These are phyloP conservation scores for Fusarium humuli DNA, from an alignment of 2,329 filamentous ascomycete species.

Conservation along the genomic window DNA sequence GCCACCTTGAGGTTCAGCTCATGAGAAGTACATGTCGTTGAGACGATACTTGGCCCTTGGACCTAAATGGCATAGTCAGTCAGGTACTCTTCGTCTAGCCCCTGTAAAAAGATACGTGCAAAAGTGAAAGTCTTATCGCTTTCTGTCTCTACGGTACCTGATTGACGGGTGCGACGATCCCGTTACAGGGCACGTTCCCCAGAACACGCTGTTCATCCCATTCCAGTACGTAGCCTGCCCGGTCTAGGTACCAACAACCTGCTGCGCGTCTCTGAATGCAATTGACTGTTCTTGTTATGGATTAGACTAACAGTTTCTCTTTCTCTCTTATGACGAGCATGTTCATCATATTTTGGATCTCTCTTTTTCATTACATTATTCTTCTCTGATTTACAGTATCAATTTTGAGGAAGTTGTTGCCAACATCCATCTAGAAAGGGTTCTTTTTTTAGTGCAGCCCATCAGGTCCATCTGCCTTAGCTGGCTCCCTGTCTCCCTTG, in stretches of 20 bases:
- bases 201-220: conserved; percentile 41
- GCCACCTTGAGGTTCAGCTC: neutral
- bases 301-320: neutral
- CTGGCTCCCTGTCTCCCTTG: conserved; percentile 13
- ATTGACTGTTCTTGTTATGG: conserved; percentile 5
- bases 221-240: conserved; percentile 15
- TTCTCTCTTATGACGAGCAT: neutral
- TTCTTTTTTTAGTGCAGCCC: conserved; percentile 21
- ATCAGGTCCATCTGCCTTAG: conserved; percentile 15
- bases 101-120: conserved; percentile 22
- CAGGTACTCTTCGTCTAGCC: conserved; percentile 16
- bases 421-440: neutral
- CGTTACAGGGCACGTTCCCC: conserved; percentile 26
- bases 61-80: neutral
- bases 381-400: conserved; percentile 1
- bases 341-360: neutral
- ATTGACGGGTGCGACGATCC: conserved; percentile 33
- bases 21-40: conserved; percentile 1
- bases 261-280: conserved; percentile 5
- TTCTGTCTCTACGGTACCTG: conserved; percentile 25
- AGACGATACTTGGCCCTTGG: conserved; percentile 10
- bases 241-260: neutral
- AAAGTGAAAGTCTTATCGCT: conserved; percentile 6
- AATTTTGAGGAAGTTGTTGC: neutral
- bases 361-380: neutral